Percentiles rank a stretch among this genome's conserved stretches.
phyloP scores from a whole-genome alignment of 129 eudicot genomes.

The Chrysanthemum makinoi region DNA sequence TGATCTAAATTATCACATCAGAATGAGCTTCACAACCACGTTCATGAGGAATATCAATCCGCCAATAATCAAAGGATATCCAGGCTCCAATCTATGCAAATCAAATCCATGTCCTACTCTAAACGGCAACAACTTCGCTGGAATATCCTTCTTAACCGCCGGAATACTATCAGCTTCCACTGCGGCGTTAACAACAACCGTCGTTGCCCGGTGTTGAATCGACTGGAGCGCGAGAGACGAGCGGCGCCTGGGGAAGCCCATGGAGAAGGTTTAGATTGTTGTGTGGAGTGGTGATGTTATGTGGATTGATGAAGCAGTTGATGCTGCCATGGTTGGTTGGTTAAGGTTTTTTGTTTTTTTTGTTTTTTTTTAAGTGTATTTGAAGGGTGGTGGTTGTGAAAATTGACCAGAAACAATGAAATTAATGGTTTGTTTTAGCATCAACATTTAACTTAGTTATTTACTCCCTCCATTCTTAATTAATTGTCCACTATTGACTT shows the following conservation, averaged over 20 bases:
- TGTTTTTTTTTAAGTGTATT: not conserved
- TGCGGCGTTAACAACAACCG: constrained; percentile 49
- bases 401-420: no score
- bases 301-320: constrained; percentile 24
- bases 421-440: no score
- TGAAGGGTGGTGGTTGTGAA: not conserved
- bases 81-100: constrained; percentile 87
- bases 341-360: not conserved
- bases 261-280: constrained; percentile 25
- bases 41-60: constrained; percentile 81
- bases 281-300: constrained; percentile 31
- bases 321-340: constrained; percentile 42
- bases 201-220: constrained; percentile 17
- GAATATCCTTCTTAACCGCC: constrained; percentile 11
- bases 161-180: constrained; percentile 43
- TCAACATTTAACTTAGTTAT: no score
- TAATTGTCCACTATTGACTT: no score
- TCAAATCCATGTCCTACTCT: constrained; percentile 96
- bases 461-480: no score
- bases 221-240: constrained; percentile 30
- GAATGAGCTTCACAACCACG: constrained; percentile 99
- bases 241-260: constrained; percentile 23
- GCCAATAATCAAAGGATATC: constrained; percentile 91
- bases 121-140: constrained; percentile 70
- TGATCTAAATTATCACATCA: constrained; percentile 35